Evolutionary conservation across 495 filamentous ascomycete species (phyloP).

Genomic region (Penicillium malachiteum): DNA sequence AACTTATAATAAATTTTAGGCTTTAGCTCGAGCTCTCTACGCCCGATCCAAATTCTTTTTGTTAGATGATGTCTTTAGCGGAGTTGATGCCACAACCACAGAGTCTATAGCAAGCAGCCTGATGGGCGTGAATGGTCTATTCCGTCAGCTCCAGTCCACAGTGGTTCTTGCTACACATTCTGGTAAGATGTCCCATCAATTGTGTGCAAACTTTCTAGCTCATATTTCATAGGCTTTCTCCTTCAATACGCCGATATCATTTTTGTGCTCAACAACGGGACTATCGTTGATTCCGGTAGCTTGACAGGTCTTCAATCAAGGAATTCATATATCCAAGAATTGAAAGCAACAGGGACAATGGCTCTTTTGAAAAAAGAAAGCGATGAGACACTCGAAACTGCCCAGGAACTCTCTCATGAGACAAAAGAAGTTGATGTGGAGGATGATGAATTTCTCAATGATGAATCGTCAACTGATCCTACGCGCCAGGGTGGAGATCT

Average conservation of each 20-base stretch:
- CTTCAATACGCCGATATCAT: not conserved
- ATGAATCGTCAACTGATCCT: not conserved
- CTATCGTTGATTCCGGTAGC: not conserved
- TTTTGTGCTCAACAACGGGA: not conserved
- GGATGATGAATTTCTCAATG: too few relatives aligned
- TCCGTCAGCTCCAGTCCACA: not conserved
- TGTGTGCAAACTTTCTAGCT: not conserved
- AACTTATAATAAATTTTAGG: not conserved
- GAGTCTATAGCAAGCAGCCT: constrained; percentile 41
- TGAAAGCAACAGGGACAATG: not conserved
- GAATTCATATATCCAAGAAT: not conserved
- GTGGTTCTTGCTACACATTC: not conserved
- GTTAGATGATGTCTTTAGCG: constrained; percentile 49
- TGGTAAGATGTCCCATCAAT: not conserved
- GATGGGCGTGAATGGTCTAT: constrained; percentile 21
- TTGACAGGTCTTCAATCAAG: not conserved
- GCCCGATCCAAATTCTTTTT: constrained; percentile 32
- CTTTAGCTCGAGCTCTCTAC: constrained; percentile 50
- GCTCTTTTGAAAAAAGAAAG: not conserved
- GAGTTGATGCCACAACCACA: constrained; percentile 45
- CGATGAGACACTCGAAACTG: not conserved
- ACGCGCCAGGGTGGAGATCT: not conserved
- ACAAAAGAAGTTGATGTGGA: not conserved
- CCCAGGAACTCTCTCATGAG: not conserved
- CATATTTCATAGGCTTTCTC: not conserved